Evolutionary conservation across 2,329 filamentous ascomycete species (phyloP), one percentile per base, ranked within the genome.

Genomic region (Didymellaceae sp.): DNA sequence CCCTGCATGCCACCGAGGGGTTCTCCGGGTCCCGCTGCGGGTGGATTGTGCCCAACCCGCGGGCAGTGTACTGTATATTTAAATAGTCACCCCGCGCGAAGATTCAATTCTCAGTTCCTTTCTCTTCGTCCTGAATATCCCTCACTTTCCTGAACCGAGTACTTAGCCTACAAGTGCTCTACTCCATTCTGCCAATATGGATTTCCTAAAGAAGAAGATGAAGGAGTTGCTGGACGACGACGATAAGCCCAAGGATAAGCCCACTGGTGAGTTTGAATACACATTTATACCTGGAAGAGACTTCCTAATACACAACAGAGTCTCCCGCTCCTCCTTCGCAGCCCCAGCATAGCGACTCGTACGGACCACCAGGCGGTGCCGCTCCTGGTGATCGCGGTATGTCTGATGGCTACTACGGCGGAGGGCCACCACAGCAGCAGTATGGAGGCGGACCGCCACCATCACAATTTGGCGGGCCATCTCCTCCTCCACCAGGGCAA

Each of bases 131-230:
- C 22, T 32, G n/a, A 8, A 31, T 35, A 24, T 20, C 16, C 24
- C 25, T 34, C n/a, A 20, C 20, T 16, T 14, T 18, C 13, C 21
- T 21, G 11, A 24, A 8, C 6, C 32, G 5, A 22, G 26, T 28
- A 14, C 14, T 30, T 26, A 6, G 10, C 32, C 20, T 14, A 14
- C 24, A 46, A 38, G 38, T 54, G 22, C 33, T 40, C 30, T 31
- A 37, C 17, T 10, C n/a, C 16, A 22, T 9, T 28, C 35, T 20
- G 20, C 39, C 43, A 47, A 6, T 33, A 77, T 78, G 75, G 76
- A 76, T 45, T 78, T 78, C 54, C 70, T 77, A 57, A 77, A 76
- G 63, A 77, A 78, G 54, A 72, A 77, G 56, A 77, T 75, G 63
- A 75, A 75, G 57, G 74, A 77, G 55, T 66, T 77, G 54, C 64